Evolutionary conservation across 805 yeast species (phyloP).

Genomic region (Metschnikowia anglica): DNA sequence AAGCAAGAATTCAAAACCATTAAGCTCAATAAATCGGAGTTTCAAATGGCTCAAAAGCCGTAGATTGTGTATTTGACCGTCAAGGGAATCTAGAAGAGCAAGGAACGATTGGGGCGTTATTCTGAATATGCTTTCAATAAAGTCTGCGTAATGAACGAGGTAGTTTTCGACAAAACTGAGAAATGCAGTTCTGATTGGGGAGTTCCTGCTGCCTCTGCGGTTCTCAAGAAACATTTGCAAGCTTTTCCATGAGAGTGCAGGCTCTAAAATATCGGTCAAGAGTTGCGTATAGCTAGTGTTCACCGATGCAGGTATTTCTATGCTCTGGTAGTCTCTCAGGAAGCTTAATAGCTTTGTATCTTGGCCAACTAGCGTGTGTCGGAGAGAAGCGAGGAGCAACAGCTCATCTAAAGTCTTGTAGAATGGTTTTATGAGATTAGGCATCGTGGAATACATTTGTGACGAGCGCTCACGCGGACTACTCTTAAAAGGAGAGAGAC

Average conservation of each 20-base stretch:
- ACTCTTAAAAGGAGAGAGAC: background rate
- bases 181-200: conserved; percentile 65
- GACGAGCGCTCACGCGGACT: conserved; percentile 1
- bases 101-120: conserved; percentile 30
- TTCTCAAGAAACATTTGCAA: conserved; percentile 35
- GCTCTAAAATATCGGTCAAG: conserved; percentile 61
- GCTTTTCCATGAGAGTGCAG: conserved; percentile 62
- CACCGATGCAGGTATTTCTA: conserved; percentile 50
- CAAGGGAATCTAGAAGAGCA: conserved; percentile 41
- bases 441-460: background rate
- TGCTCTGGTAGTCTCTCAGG: conserved; percentile 28
- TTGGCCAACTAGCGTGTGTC: conserved; percentile 59
- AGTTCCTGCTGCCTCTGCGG: conserved; percentile 28
- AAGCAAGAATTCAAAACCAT: conserved; percentile 56
- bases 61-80: conserved; percentile 53
- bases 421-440: conserved; percentile 7
- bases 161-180: conserved; percentile 46
- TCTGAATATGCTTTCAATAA: conserved; percentile 36
- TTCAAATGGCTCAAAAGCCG: conserved; percentile 54
- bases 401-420: conserved; percentile 11
- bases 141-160: conserved; percentile 33
- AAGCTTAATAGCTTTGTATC: conserved; percentile 58
- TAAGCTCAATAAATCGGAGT: conserved; percentile 29
- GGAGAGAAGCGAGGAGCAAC: conserved; percentile 46
- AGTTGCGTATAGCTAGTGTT: conserved; percentile 57